A percentile compares a stretch with the other conserved stretches of the same genome.
Conservation (phyloP, 2,329 filamentous ascomycete genomes). For the Stachybotrys echinatus region DNA sequence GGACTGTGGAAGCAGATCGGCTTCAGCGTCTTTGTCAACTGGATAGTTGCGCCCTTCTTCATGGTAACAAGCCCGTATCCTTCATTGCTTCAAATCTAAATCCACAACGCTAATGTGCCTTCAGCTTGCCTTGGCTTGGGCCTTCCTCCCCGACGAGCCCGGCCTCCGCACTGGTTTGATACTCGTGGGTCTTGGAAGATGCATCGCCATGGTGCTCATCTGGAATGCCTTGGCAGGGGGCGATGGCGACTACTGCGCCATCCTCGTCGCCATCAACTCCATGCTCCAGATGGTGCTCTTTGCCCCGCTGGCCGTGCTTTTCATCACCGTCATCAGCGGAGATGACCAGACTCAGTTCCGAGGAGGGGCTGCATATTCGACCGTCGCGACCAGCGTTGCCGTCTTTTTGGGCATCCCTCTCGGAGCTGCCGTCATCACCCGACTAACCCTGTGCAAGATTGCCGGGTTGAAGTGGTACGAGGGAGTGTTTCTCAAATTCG, state of each 20-base stretch:
- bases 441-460: constrained; percentile 53
- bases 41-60: constrained; percentile 74
- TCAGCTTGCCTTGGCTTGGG: constrained; percentile 63
- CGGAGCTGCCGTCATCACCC: constrained; percentile 71
- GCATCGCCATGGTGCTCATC: constrained; percentile 80
- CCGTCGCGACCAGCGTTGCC: constrained; percentile 73
- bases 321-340: constrained; percentile 63
- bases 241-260: constrained; percentile 76
- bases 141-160: constrained; percentile 55
- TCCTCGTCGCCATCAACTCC: constrained; percentile 71
- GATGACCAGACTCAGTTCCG: constrained; percentile 28
- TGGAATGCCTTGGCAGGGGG: constrained; percentile 70
- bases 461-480: constrained; percentile 60
- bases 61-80: constrained; percentile 51
- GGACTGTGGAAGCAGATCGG: constrained; percentile 73
- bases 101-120: constrained; percentile 6
- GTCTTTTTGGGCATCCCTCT: constrained; percentile 84
- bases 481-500: constrained; percentile 60
- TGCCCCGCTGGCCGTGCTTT: constrained; percentile 63
- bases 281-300: constrained; percentile 70
- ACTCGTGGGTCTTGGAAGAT: constrained; percentile 77
- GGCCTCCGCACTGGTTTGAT: constrained; percentile 64
- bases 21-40: constrained; percentile 74
- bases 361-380: constrained; percentile 48
- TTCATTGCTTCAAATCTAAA: no score